phyloP scores from a whole-genome alignment of 805 yeast species.

The Yamadazyma endophytica region DNA sequence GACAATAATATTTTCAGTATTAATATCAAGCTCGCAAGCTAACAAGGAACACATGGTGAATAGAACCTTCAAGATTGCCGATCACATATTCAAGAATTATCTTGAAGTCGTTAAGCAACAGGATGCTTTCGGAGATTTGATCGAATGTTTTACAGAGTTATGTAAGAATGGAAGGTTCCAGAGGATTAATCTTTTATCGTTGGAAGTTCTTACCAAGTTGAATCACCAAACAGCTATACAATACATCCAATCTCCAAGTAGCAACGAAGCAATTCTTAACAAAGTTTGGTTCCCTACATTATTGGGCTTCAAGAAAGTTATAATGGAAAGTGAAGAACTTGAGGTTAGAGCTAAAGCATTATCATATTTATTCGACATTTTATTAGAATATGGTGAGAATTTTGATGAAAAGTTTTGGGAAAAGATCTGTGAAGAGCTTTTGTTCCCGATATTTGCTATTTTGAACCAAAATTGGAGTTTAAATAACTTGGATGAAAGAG shows the following conservation, averaged over 20 bases:
- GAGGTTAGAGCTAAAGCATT: conserved; percentile 91
- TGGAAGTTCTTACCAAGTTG: conserved; percentile 65
- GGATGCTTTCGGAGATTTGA: conserved; percentile 63
- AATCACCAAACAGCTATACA: conserved; percentile 54
- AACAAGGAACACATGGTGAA: conserved; percentile 54
- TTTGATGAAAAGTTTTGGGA: conserved; percentile 83
- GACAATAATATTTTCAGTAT: conserved; percentile 80
- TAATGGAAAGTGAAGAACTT: conserved; percentile 89
- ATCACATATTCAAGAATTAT: conserved; percentile 57
- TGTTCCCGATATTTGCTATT: conserved; percentile 88
- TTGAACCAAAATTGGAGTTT: conserved; percentile 73
- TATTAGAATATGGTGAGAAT: conserved; percentile 73
- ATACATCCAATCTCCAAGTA: conserved; percentile 18
- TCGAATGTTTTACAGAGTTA: conserved; percentile 71
- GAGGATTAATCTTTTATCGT: conserved; percentile 72
- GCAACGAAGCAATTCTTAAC: conserved; percentile 27
- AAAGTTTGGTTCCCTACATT: conserved; percentile 86
- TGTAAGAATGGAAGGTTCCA: conserved; percentile 85
- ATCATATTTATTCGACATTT: conserved; percentile 73
- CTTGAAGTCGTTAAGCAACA: conserved; percentile 62
- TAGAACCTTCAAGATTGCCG: conserved; percentile 61
- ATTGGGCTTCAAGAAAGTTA: conserved; percentile 78
- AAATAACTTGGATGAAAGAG: conserved; percentile 53
- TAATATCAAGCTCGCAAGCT: conserved; percentile 68
- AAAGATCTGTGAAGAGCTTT: conserved; percentile 64